phyloP scores from a whole-genome alignment of 2,329 filamentous ascomycete species.

The Aspergillus ochraceus region DNA sequence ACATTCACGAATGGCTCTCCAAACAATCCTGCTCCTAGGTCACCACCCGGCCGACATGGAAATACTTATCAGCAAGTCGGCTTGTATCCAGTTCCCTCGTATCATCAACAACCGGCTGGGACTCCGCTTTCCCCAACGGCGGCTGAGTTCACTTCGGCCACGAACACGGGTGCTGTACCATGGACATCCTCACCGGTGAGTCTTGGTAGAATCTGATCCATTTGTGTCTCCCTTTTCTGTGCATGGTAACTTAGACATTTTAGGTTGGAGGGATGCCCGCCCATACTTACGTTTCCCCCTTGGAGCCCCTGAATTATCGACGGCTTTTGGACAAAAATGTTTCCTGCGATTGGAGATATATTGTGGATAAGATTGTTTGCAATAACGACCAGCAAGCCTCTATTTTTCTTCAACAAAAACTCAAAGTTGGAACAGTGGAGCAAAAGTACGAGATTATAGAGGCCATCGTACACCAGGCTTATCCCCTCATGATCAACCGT shows the following conservation, averaged over 20 bases:
- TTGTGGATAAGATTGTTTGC: constrained; percentile 98
- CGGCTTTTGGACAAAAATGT: constrained; percentile 92
- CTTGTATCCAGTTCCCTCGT: constrained; percentile 40
- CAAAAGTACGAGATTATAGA: constrained; percentile 98
- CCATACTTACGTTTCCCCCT: constrained; percentile 79
- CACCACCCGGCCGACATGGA: constrained; percentile 29
- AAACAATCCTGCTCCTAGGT: constrained; percentile 26
- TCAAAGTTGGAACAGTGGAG: constrained; percentile 91
- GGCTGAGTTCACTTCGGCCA: constrained; percentile 65
- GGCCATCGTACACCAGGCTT: constrained; percentile 91
- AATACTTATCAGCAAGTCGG: constrained; percentile 37
- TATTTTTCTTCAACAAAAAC: constrained; percentile 97
- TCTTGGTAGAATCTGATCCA: constrained; percentile 29
- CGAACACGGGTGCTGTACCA: constrained; percentile 22
- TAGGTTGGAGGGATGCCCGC: constrained; percentile 51
- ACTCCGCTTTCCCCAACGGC: constrained; percentile 72
- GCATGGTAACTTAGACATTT: constrained; percentile 20
- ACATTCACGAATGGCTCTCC: constrained; percentile 28
- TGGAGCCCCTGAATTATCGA: constrained; percentile 94
- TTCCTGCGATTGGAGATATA: constrained; percentile 98
- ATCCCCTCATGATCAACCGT: constrained; percentile 94
- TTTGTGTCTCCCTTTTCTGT: not conserved
- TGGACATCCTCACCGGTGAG: constrained; percentile 53
- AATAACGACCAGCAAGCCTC: constrained; percentile 99
- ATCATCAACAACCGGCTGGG: constrained; percentile 59